Base-by-base conservation (phyloP, 495 filamentous ascomycete species). In the Penicillium subrubescens region DNA sequence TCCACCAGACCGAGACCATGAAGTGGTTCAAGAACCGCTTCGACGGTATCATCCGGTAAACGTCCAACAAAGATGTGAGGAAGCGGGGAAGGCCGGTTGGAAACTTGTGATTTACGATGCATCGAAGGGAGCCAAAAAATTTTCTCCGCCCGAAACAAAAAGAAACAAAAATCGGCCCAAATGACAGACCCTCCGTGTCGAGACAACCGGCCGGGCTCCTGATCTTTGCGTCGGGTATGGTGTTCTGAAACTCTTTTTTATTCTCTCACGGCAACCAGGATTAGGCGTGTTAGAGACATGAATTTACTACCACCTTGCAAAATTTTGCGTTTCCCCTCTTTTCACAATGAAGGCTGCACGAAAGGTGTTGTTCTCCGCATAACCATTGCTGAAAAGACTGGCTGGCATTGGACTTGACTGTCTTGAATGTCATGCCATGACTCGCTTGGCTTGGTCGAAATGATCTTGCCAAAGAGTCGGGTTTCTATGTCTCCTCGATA, bases 1-100 rank as follows among this genome's bases (percentile, higher is more conserved):
- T 99, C 87, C 91, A 86, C 87, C 88, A 91, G 73, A 81, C 82
- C 65, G 96, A 99, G 88, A 97, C 94, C 72, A 86, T 98, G 79
- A 96, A 93, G 83, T 99, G 95, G 94, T 98, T 97, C 92, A 99
- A 98, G 91, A 90, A 91, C 85, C 89, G 95, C 81, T 99, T 97
- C 88, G 95, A 99, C 81, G 95, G 93, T 76, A 96, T 97, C 74
- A 90, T 97, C 82, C 90, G 93, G 84, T 96, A 92, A 89, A 80
- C 70, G 64, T 52, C 63, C 17, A 39, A 64, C 54, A 59, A 59
- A 48, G 67, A 67, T 62, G 62, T 65, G 72, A 67, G 67, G 65
- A 68, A 62, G 44, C 34, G 63, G 41, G 62, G 66, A 65, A n/a
- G 70, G 61, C 61, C 60, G 67, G 65, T 67, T 62, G 67, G 33